Evolutionary conservation across 2,329 filamentous ascomycete species (phyloP).

Genomic region (Cordyceps farinosa): DNA sequence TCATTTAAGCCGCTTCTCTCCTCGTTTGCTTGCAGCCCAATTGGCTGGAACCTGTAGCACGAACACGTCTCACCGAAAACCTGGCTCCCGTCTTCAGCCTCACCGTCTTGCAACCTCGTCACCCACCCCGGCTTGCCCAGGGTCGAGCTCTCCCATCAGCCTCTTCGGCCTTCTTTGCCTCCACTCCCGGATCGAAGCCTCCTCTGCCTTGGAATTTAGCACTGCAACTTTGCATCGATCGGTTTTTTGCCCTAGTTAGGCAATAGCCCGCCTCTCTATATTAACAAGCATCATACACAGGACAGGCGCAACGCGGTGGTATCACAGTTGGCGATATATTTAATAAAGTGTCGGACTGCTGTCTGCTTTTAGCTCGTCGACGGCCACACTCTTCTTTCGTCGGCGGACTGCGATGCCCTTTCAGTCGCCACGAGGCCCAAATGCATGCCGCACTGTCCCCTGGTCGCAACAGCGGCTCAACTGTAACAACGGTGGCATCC

Average conservation of each 20-base stretch:
- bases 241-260: neutral
- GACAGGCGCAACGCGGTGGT: neutral
- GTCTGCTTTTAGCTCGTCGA: neutral
- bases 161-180: neutral
- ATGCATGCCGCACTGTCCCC: neutral
- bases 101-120: neutral
- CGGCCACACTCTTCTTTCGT: neutral
- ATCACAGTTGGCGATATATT: neutral
- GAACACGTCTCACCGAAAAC: neutral
- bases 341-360: neutral
- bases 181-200: constrained; percentile 3
- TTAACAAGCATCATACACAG: neutral
- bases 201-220: neutral
- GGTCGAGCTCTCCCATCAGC: neutral
- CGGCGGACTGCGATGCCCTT: neutral
- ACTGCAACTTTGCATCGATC: constrained; percentile 9
- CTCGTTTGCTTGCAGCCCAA: neutral
- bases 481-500: neutral
- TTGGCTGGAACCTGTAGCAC: neutral
- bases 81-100: neutral
- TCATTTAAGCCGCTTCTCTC: neutral
- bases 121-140: neutral
- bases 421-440: neutral
- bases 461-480: neutral
- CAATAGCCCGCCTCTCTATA: neutral